Conservation (phyloP, 495 filamentous ascomycete species). For the Tuber calosporum region DNA sequence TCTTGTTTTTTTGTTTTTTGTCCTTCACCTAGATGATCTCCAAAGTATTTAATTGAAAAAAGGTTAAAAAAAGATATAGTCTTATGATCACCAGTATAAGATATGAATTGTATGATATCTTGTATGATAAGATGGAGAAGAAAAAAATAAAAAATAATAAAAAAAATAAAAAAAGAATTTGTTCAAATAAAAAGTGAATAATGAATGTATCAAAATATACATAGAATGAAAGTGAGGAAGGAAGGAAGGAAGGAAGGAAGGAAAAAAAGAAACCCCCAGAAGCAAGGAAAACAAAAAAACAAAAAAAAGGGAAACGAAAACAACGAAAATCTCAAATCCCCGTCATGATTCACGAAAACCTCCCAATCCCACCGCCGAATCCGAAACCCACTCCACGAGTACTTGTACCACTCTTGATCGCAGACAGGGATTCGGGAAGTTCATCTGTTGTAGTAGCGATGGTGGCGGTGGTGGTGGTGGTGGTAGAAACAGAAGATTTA, state of each 20-base stretch:
- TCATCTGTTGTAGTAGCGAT: not conserved
- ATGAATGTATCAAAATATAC: slow-evolving; percentile 4
- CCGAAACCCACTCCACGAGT: not conserved
- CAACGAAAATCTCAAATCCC: slow-evolving; percentile 5
- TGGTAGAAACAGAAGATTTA: not conserved
- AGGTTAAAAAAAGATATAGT: not conserved
- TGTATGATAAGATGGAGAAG: not conserved
- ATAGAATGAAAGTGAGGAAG: not conserved
- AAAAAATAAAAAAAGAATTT: not conserved
- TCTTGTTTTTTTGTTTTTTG: not conserved
- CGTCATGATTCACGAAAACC: not conserved
- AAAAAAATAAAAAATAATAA: not conserved
- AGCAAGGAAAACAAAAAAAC: not conserved
- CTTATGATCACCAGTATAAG: not conserved
- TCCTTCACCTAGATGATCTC: too few relatives aligned
- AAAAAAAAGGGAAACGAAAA: too few relatives aligned
- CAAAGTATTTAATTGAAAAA: not conserved
- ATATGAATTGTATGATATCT: not conserved
- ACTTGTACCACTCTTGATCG: not conserved
- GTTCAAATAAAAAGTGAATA: not conserved
- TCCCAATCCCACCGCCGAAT: not conserved
- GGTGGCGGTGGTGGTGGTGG: too few relatives aligned
- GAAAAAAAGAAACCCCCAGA: not conserved
- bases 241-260: too few relatives aligned
- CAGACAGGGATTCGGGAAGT: not conserved